Percentiles rank a stretch among this genome's conserved stretches.
phyloP scores from a whole-genome alignment of 31 red algal species.

The Odonthalia washingtoniensis region DNA sequence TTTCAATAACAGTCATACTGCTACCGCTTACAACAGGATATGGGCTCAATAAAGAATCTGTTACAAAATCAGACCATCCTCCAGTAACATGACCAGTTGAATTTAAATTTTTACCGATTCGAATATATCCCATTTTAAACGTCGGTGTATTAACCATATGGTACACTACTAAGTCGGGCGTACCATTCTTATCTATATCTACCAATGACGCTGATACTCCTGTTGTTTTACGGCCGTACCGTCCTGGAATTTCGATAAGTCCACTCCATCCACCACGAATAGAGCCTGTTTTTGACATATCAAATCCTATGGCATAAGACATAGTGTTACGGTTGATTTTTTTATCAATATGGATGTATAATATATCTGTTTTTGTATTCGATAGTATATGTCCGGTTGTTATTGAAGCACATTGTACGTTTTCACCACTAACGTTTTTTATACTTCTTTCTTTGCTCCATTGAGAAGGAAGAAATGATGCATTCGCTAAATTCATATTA shows the following conservation, averaged over 20 bases:
- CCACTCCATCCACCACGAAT: not conserved
- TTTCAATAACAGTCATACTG: not conserved
- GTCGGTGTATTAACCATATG: not conserved
- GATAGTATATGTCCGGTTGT: not conserved
- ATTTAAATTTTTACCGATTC: slow-evolving; percentile 26
- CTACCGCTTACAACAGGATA: not conserved
- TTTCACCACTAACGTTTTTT: not conserved
- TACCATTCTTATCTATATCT: not conserved
- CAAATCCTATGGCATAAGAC: not conserved
- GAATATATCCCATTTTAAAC: not conserved
- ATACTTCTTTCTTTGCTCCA: not conserved
- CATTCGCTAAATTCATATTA: not conserved
- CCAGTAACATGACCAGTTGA: slow-evolving; percentile 15
- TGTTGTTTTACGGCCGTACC: not conserved
- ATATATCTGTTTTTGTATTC: not conserved
- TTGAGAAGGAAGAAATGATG: not conserved
- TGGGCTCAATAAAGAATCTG: not conserved
- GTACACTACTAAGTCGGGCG: not conserved
- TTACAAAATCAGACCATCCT: not conserved
- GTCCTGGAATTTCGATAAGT: not conserved
- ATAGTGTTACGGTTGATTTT: not conserved
- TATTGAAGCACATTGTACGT: not conserved
- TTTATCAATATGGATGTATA: not conserved
- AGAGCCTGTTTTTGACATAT: not conserved
- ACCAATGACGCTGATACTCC: not conserved